phyloP scores from a whole-genome alignment of 768 basidiomycete species.

The Pilatotrama ljubarskyi region DNA sequence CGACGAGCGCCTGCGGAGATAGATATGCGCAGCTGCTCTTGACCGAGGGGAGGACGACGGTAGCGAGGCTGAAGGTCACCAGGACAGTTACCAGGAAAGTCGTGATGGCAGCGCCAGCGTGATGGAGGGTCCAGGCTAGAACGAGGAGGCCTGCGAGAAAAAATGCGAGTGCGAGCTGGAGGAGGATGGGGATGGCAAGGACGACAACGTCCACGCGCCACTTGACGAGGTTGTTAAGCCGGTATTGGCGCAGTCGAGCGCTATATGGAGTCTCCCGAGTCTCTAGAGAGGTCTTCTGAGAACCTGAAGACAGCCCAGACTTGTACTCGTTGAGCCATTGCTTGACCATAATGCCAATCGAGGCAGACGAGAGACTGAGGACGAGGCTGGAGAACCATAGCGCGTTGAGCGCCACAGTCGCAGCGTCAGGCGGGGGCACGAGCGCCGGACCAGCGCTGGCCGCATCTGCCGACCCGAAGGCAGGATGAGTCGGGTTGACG shows the following conservation, averaged over 20 bases:
- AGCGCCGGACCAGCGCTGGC: background rate
- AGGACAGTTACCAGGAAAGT: background rate
- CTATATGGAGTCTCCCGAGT: background rate
- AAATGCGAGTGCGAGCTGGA: constrained; percentile 21
- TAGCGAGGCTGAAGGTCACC: background rate
- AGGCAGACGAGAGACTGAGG: constrained; percentile 26
- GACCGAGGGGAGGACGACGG: background rate
- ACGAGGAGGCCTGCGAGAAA: constrained; percentile 24
- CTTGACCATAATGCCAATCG: constrained; percentile 29
- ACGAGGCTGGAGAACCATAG: constrained; percentile 30
- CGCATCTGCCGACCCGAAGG: background rate
- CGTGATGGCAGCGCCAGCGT: constrained; percentile 4
- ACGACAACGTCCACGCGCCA: constrained; percentile 23
- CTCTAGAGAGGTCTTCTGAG: background rate
- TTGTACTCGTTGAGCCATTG: constrained; percentile 28
- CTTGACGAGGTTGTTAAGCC: constrained; percentile 15
- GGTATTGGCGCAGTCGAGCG: constrained; percentile 20
- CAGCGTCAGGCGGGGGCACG: background rate
- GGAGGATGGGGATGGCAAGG: constrained; percentile 16
- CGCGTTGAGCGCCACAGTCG: constrained; percentile 19
- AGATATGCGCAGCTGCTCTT: background rate
- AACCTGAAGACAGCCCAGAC: background rate
- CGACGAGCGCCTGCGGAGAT: background rate
- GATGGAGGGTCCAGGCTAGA: constrained; percentile 19
- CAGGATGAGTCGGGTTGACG: constrained; percentile 12